These are phyloP conservation scores for Arthroderma sp. DNA, from an alignment of 2,329 filamentous ascomycete species.

Conservation along the genomic window DNA sequence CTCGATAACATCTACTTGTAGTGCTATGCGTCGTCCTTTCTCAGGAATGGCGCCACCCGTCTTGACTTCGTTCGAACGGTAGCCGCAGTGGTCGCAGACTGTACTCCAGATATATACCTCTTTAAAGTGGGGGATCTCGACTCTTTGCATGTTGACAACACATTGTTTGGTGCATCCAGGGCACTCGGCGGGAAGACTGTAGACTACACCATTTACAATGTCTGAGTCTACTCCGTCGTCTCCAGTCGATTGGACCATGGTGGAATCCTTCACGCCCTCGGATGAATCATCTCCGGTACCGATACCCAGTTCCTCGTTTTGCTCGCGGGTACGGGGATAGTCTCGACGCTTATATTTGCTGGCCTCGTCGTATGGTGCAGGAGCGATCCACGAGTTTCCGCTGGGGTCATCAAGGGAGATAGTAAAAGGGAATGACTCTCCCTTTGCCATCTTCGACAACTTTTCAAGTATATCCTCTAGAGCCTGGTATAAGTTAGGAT, in stretches of 20 bases:
- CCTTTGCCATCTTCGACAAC: constrained; percentile 62
- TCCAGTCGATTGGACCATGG: constrained; percentile 32
- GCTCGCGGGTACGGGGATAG: constrained; percentile 67
- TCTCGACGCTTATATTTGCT: constrained; percentile 82
- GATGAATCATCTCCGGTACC: constrained; percentile 32
- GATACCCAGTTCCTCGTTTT: constrained; percentile 77
- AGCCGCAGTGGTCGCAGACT: constrained; percentile 80
- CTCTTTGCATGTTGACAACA: constrained; percentile 95
- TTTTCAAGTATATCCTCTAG: constrained; percentile 63
- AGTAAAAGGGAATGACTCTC: constrained; percentile 73
- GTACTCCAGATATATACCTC: constrained; percentile 94
- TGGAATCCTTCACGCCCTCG: constrained; percentile 15
- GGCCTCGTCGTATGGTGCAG: constrained; percentile 59
- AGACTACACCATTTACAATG: constrained; percentile 86
- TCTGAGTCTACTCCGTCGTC: constrained; percentile 52
- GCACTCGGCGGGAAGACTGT: constrained; percentile 81
- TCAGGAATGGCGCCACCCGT: constrained; percentile 86
- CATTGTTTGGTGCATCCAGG: constrained; percentile 80
- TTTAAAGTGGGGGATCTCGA: constrained; percentile 95
- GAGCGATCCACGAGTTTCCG: constrained; percentile 94
- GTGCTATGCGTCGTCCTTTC: constrained; percentile 68
- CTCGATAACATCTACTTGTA: constrained; percentile 53
- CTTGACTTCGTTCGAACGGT: constrained; percentile 94
- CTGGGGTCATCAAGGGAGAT: constrained; percentile 79
- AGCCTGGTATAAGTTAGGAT: constrained; percentile 66